These are phyloP conservation scores for Blakeslea trispora DNA, from an alignment of 371 early-diverging fungal species.

Conservation along the genomic window DNA sequence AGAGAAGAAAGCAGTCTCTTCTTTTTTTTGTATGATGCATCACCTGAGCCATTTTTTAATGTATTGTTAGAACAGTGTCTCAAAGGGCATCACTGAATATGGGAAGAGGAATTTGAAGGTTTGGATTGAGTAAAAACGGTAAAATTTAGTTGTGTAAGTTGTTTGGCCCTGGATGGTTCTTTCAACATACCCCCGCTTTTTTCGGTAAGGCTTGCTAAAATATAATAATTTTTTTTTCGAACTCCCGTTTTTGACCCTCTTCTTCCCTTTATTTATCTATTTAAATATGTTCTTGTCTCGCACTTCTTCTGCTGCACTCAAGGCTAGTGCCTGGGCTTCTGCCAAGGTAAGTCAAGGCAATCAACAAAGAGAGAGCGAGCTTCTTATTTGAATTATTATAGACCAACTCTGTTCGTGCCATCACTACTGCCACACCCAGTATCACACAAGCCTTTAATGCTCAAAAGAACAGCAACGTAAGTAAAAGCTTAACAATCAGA, in stretches of 20 bases:
- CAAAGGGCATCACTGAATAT: too few relatives aligned
- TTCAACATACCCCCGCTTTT: conserved; percentile 25
- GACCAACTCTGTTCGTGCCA: conserved; percentile 48
- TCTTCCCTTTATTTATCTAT: conserved; percentile 21
- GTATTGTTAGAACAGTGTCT: too few relatives aligned
- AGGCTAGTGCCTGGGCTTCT: conserved; percentile 35
- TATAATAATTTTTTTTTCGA: conserved; percentile 20
- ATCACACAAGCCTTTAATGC: conserved; percentile 66
- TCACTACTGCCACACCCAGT: conserved; percentile 58
- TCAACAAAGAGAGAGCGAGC: background rate
- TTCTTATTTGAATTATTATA: conserved; percentile 10
- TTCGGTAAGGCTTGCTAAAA: conserved; percentile 16
- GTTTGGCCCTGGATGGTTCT: conserved; percentile 10
- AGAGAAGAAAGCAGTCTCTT: too few relatives aligned
- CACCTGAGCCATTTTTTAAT: too few relatives aligned
- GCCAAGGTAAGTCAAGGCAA: conserved; percentile 34
- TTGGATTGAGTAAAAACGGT: background rate
- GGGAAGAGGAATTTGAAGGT: background rate
- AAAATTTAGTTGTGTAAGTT: background rate
- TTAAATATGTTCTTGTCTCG: conserved; percentile 38
- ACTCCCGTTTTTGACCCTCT: conserved; percentile 22
- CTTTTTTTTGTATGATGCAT: too few relatives aligned
- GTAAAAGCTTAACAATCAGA: conserved; percentile 1
- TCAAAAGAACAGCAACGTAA: conserved; percentile 69
- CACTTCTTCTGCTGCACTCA: conserved; percentile 36